Conservation (phyloP, 1,284 basidiomycete species). For the Cryptococcus sp. region DNA sequence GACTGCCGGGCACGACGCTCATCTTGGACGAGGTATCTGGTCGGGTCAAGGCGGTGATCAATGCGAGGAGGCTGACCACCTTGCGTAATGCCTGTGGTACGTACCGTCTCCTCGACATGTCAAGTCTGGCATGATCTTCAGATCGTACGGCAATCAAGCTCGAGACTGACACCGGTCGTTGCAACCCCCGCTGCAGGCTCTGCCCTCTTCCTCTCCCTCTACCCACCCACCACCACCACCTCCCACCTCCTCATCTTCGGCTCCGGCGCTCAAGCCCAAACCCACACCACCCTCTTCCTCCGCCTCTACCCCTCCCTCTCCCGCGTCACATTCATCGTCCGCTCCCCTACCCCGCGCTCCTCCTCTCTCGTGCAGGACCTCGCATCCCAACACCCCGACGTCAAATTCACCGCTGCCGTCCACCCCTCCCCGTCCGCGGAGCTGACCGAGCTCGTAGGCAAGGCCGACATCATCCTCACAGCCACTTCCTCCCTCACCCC, state of each 20-base stretch:
- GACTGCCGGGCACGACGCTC: slow-evolving; percentile 71
- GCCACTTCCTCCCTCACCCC: slow-evolving; percentile 70
- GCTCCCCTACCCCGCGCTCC: slow-evolving; percentile 58
- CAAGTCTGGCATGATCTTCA: not conserved
- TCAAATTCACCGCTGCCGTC: slow-evolving; percentile 26
- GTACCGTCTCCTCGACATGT: slow-evolving; percentile 23
- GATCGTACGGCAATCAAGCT: too few species aligned
- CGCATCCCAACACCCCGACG: slow-evolving; percentile 49
- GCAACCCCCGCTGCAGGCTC: slow-evolving; percentile 60
- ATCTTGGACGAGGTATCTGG: slow-evolving; percentile 70
- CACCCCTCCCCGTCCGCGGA: slow-evolving; percentile 9
- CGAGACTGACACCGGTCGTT: not conserved
- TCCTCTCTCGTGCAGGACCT: slow-evolving; percentile 52
- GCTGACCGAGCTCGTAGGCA: slow-evolving; percentile 26
- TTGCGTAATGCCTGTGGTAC: slow-evolving; percentile 73
- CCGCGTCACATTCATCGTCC: slow-evolving; percentile 62
- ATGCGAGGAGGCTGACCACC: slow-evolving; percentile 71
- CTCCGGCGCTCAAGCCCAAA: slow-evolving; percentile 62
- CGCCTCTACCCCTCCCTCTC: slow-evolving; percentile 58
- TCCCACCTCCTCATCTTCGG: slow-evolving; percentile 65
- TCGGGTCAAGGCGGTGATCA: slow-evolving; percentile 65
- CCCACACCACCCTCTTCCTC: slow-evolving; percentile 64
- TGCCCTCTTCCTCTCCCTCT: slow-evolving; percentile 61
- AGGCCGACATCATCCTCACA: slow-evolving; percentile 53
- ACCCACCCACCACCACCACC: slow-evolving; percentile 51